Base-by-base conservation (phyloP, 2,329 filamentous ascomycete genomes). In the Lachnellula occidentalis region DNA sequence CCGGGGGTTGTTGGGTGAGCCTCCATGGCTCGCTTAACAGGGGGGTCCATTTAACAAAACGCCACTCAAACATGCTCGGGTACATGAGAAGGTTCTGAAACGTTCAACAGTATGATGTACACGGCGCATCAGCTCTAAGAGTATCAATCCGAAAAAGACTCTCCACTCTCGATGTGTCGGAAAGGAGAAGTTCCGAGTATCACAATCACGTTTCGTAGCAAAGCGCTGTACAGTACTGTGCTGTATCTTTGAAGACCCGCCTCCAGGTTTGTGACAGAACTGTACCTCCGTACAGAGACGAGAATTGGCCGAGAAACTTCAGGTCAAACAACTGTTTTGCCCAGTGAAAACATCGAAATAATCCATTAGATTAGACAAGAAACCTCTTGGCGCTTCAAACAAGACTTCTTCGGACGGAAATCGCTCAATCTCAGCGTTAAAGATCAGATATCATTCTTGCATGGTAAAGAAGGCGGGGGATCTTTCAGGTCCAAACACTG, bases 21-120 rank as follows among this genome's bases (percentile, higher is more conserved):
- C 54, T 60, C 58, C 46, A 31, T 51, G 51, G 34, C 22, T 24
- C 17, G 17, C 24, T 34, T 48, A 41, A 45, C 46, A 56, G 54
- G 53, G 53, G 48, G 41, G 11, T 22, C 37, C 17, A 34, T n/a
- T 36, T 48, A 50, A 53, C 58, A 58, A 58, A 60, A 50, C 21
- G 58, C 17, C 36, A 37, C 55, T 63, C 59, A 65, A 64, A 64
- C 63, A 50, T 31, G 34, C 45, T 61, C 58, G 58, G 60, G 60
- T 61, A 54, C 59, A 63, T 49, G 42, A 22, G 27, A 19, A 24
- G 48, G 54, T 34, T 52, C 53, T 41, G 59, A 58, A 59, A 54
- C 57, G 22, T 31, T 21, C 36, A 41, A n/a, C 17, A n/a, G 22
- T 41, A 17, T 41, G 48, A 50, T 41, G 37, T 31, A 17, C 36